Evolutionary conservation across 495 filamentous ascomycete genomes (phyloP).

Genomic region (Hypoxylon lenormandii): DNA sequence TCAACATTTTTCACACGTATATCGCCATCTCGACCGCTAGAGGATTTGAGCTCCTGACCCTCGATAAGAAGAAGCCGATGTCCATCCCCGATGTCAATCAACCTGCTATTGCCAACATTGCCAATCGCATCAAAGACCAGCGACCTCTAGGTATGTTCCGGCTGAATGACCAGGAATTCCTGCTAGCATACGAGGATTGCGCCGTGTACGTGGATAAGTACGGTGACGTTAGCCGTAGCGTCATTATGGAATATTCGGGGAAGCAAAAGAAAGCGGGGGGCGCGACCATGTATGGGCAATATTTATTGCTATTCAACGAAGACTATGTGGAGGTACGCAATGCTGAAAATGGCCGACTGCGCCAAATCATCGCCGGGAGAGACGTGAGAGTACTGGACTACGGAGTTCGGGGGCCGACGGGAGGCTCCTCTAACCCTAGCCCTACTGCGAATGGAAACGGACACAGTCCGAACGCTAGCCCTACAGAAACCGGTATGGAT

Average conservation of each 20-base stretch:
- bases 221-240: conserved; percentile 88
- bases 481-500: conserved; percentile 48
- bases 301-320: conserved; percentile 83
- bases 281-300: conserved; percentile 82
- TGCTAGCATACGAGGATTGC: conserved; percentile 93
- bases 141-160: conserved; percentile 96
- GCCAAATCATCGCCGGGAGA: conserved; percentile 91
- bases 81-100: conserved; percentile 86
- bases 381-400: conserved; percentile 91
- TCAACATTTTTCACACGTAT: conserved; percentile 94
- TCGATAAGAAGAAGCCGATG: conserved; percentile 94
- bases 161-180: conserved; percentile 89
- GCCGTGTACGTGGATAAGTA: conserved; percentile 98
- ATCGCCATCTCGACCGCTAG: conserved; percentile 89
- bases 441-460: conserved; percentile 15
- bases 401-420: conserved; percentile 71
- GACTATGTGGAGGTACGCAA: conserved; percentile 97
- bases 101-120: conserved; percentile 81
- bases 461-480: conserved; percentile 30
- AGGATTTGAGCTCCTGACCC: conserved; percentile 94
- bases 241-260: conserved; percentile 98
- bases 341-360: conserved; percentile 90
- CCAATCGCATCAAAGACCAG: conserved; percentile 79
- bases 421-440: conserved; percentile 47
- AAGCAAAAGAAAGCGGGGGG: conserved; percentile 79